Evolutionary conservation across 257 asterid genomes (phyloP).

Genomic region (Orobanche coerulescens): DNA sequence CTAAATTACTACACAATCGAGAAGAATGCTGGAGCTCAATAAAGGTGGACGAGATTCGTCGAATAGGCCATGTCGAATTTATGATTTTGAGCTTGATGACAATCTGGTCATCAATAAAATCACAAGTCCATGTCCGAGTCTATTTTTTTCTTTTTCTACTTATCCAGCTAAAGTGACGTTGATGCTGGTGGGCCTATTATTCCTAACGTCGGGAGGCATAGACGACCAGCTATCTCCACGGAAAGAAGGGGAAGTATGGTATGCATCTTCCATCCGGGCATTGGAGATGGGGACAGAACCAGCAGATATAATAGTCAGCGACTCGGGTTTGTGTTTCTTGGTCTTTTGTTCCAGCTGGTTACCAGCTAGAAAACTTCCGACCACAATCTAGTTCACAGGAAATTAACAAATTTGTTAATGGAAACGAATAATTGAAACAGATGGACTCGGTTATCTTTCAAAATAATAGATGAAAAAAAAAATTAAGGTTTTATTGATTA

Average conservation of each 20-base stretch:
- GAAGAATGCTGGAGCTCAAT: not conserved
- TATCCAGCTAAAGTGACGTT: slow-evolving; percentile 39
- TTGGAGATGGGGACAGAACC: slow-evolving; percentile 45
- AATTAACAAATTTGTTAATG: not conserved
- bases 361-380: slow-evolving; percentile 75
- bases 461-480: too few relatives aligned
- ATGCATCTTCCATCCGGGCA: slow-evolving; percentile 38
- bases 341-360: slow-evolving; percentile 54
- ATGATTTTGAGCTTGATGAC: not conserved
- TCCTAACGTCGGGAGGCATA: slow-evolving; percentile 34
- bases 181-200: slow-evolving; percentile 44
- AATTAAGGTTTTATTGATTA: too few relatives aligned
- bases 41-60: not conserved
- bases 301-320: slow-evolving; percentile 21
- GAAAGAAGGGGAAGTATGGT: slow-evolving; percentile 38
- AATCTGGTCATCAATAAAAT: not conserved
- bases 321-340: slow-evolving; percentile 48
- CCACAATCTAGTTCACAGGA: slow-evolving; percentile 42
- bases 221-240: slow-evolving; percentile 66
- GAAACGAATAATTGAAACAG: too few relatives aligned
- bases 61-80: not conserved
- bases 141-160: not conserved
- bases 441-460: too few relatives aligned
- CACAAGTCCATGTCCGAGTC: not conserved
- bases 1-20: slow-evolving; percentile 13